phyloP scores from a whole-genome alignment of 106 monocot species.

The Apostasia shenzhenica region DNA sequence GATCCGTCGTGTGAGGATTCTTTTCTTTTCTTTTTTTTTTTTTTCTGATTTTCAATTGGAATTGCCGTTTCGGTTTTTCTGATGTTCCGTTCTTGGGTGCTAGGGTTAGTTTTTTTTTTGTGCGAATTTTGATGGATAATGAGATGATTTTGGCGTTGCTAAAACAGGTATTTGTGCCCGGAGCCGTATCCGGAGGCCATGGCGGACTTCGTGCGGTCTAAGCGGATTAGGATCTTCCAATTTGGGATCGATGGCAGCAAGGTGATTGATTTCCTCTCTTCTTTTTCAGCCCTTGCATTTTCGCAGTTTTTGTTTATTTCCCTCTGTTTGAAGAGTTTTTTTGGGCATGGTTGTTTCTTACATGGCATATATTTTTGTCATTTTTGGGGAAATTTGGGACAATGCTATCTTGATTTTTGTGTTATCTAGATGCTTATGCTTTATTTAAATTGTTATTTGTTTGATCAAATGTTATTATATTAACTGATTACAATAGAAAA shows the following conservation, averaged over 20 bases:
- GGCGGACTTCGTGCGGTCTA: conserved; percentile 30
- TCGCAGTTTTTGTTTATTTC: too few relatives aligned
- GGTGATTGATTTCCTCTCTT: conserved; percentile 4
- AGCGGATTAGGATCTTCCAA: conserved; percentile 41
- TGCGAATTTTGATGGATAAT: background rate
- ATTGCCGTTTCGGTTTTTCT: background rate
- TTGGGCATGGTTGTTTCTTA: too few relatives aligned
- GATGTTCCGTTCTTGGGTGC: background rate
- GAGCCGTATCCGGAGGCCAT: conserved; percentile 56
- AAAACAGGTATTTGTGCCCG: conserved; percentile 56
- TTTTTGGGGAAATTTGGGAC: too few relatives aligned
- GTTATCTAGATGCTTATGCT: too few relatives aligned
- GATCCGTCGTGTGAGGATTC: conserved; percentile 42
- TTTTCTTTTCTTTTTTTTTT: too few relatives aligned
- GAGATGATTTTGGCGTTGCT: background rate
- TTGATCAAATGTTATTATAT: too few relatives aligned
- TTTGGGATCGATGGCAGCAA: conserved; percentile 59
- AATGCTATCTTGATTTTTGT: too few relatives aligned
- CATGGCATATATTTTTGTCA: too few relatives aligned
- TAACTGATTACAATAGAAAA: too few relatives aligned
- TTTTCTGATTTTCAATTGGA: background rate
- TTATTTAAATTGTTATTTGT: too few relatives aligned
- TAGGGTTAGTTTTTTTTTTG: background rate
- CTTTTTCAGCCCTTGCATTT: too few relatives aligned
- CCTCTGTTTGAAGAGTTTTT: too few relatives aligned